phyloP scores from a whole-genome alignment of 2,329 filamentous ascomycete species.

The Endothia cerciana region DNA sequence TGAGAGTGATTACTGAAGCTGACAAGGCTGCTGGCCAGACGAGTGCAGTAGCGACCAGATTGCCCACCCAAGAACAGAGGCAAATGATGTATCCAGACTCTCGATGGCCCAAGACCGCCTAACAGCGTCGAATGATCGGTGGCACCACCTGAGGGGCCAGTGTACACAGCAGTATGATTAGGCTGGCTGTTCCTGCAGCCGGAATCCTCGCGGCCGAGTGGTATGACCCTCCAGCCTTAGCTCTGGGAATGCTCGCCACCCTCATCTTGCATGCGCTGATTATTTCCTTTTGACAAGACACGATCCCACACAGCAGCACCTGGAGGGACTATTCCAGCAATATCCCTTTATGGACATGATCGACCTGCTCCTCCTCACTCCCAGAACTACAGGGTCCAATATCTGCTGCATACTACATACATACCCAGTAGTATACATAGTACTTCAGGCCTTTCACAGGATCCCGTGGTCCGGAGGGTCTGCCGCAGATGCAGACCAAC shows the following conservation, averaged over 20 bases:
- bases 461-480: background rate
- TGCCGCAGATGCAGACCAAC: background rate
- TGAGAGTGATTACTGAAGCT: constrained; percentile 4
- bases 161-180: background rate
- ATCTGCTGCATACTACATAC: background rate
- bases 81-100: too few species aligned
- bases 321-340: background rate
- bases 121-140: constrained; percentile 17
- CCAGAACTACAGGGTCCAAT: background rate
- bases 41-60: constrained; percentile 1
- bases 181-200: background rate
- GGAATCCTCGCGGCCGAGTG: constrained; percentile 21
- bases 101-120: constrained; percentile 4
- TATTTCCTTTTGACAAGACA: background rate
- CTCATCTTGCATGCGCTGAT: constrained; percentile 22
- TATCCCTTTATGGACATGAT: too few species aligned
- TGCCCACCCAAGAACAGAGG: background rate
- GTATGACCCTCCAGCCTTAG: constrained; percentile 15
- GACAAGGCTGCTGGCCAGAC: background rate
- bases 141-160: constrained; percentile 17
- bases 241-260: constrained; percentile 18
- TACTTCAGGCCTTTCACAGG: background rate
- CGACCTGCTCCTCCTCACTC: too few species aligned
- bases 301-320: background rate
- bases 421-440: too few species aligned